A percentile compares a stretch with the other conserved stretches of the same genome.
Evolutionary conservation across 768 basidiomycete species (phyloP).

Genomic region (Boletus eberwhitei): DNA sequence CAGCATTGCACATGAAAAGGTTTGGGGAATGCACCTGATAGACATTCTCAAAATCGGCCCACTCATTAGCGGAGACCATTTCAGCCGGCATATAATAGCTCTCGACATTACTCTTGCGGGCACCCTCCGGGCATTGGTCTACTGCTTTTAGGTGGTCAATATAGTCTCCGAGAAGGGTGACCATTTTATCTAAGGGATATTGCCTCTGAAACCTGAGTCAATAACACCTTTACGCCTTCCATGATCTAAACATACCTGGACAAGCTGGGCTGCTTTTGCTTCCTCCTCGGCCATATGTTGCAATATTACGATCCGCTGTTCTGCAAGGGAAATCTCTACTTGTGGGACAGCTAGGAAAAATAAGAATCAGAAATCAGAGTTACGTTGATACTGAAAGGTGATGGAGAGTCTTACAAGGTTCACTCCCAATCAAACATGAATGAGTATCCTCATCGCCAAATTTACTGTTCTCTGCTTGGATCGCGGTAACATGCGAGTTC

Average conservation of each 20-base stretch:
- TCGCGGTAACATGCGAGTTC: conserved; percentile 41
- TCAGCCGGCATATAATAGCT: conserved; percentile 68
- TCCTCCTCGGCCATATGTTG: conserved; percentile 18
- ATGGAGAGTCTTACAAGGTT: conserved; percentile 50
- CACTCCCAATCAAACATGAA: conserved; percentile 70
- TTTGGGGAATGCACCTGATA: conserved; percentile 88
- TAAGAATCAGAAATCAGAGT: conserved; percentile 6
- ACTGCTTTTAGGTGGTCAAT: conserved; percentile 49
- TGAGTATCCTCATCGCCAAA: conserved; percentile 88
- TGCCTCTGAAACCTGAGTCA: conserved; percentile 22
- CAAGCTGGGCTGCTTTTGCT: background rate
- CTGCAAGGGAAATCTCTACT: conserved; percentile 61
- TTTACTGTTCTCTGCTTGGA: conserved; percentile 54
- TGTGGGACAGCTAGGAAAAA: conserved; percentile 50
- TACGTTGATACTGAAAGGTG: background rate
- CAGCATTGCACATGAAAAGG: conserved; percentile 69
- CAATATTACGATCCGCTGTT: conserved; percentile 52
- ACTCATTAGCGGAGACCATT: conserved; percentile 63
- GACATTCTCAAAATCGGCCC: conserved; percentile 84
- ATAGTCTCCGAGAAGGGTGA: conserved; percentile 59
- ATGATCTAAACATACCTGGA: conserved; percentile 15
- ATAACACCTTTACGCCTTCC: background rate
- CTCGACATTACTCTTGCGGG: conserved; percentile 34
- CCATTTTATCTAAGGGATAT: conserved; percentile 44
- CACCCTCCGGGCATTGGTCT: conserved; percentile 35